phyloP scores from a whole-genome alignment of 2,329 filamentous ascomycete species.

The Talaromyces sp. region DNA sequence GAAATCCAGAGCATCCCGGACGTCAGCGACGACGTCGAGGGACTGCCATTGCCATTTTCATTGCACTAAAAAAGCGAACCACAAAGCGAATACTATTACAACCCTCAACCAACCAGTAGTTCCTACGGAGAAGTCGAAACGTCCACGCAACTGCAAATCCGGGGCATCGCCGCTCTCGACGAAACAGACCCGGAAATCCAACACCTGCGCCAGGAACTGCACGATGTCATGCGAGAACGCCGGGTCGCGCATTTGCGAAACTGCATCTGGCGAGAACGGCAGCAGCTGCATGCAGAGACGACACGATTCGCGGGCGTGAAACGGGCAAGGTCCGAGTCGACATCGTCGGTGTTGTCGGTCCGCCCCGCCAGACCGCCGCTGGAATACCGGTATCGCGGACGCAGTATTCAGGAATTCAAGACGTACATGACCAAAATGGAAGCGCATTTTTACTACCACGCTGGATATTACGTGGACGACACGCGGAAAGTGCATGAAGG shows the following conservation, averaged over 20 bases:
- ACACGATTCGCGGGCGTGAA: background rate
- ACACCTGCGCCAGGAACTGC: background rate
- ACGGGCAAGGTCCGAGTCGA: background rate
- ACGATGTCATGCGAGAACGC: background rate
- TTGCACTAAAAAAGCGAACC: no score
- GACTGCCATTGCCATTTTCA: no score
- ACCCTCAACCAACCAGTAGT: background rate
- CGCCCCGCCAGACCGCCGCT: background rate
- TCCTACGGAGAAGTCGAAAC: background rate
- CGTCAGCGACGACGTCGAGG: background rate
- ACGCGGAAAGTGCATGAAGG: background rate
- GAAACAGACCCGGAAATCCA: background rate
- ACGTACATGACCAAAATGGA: conserved; percentile 2
- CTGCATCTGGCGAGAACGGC: background rate
- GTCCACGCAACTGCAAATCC: background rate
- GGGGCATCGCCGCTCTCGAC: background rate
- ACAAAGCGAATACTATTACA: background rate
- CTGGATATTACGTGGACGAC: background rate
- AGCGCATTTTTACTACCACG: background rate
- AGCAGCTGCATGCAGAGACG: background rate
- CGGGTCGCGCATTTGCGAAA: background rate
- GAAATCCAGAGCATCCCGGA: background rate
- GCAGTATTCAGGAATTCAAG: background rate
- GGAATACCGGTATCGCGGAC: background rate
- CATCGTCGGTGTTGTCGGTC: background rate